Percentiles rank a stretch among this genome's conserved stretches.
Conservation (phyloP, 768 basidiomycete genomes). For the Clitopilus passeckerianus region DNA sequence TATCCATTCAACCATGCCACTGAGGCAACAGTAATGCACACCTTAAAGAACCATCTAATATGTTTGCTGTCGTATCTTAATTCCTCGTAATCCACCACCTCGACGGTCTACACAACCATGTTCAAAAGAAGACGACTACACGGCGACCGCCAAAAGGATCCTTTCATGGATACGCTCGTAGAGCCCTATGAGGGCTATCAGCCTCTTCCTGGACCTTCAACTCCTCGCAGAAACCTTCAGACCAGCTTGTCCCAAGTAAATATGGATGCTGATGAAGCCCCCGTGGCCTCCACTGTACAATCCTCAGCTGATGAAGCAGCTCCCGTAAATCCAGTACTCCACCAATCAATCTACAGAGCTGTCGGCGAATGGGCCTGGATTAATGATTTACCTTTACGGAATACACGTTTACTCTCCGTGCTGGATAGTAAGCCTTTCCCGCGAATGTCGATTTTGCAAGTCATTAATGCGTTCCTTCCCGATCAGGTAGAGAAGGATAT, state of each 20-base stretch:
- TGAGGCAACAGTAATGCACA: background rate
- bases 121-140: background rate
- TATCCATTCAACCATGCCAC: background rate
- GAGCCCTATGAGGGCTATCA: constrained; percentile 1
- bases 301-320: background rate
- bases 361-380: constrained; percentile 11
- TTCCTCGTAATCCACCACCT: background rate
- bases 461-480: background rate
- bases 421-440: background rate
- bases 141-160: background rate
- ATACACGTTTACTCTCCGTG: constrained; percentile 2
- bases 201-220: background rate
- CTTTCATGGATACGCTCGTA: constrained; percentile 6
- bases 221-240: background rate
- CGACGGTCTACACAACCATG: background rate
- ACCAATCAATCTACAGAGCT: constrained; percentile 9
- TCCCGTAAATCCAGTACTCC: background rate
- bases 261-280: background rate
- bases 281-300: too few relatives aligned
- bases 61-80: background rate
- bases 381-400: constrained; percentile 3
- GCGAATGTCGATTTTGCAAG: constrained; percentile 1
- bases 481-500: background rate
- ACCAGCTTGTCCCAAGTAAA: background rate
- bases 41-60: background rate